Evolutionary conservation across 164 flowering plant genomes (phyloP).

Genomic region (Aristolochia californica): DNA sequence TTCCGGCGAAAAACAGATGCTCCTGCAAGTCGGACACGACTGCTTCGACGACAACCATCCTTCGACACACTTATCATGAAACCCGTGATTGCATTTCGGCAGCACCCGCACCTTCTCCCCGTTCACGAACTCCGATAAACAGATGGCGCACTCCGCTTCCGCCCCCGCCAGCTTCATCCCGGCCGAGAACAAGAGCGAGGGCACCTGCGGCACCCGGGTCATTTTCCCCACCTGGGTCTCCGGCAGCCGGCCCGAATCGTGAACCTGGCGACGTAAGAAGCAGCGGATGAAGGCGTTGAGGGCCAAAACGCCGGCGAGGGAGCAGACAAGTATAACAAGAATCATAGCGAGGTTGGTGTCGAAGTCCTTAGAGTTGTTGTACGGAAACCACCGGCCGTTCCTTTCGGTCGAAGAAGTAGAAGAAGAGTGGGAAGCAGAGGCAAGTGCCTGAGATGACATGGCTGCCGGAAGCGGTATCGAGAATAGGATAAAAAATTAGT

Average conservation of each 20-base stretch:
- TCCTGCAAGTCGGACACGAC: slow-evolving; percentile 52
- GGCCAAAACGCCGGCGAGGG: slow-evolving; percentile 29
- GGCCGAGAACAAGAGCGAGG: slow-evolving; percentile 20
- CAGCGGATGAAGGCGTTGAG: slow-evolving; percentile 36
- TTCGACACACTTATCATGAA: slow-evolving; percentile 36
- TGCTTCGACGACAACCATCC: slow-evolving; percentile 31
- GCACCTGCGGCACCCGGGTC: slow-evolving; percentile 9
- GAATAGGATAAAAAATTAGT: no score
- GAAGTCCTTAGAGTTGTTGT: slow-evolving; percentile 19
- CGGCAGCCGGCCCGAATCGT: neutral
- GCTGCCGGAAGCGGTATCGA: no score
- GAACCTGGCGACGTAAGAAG: slow-evolving; percentile 24
- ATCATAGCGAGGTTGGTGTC: slow-evolving; percentile 28
- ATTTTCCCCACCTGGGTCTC: neutral
- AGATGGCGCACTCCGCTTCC: slow-evolving; percentile 40
- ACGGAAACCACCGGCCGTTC: slow-evolving; percentile 23
- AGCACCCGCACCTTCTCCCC: slow-evolving; percentile 40
- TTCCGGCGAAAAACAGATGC: slow-evolving; percentile 7
- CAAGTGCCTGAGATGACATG: no score
- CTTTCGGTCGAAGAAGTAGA: no score
- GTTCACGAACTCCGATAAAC: slow-evolving; percentile 42
- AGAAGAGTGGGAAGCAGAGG: slow-evolving; percentile 9
- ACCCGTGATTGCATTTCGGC: slow-evolving; percentile 41
- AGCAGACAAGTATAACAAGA: slow-evolving; percentile 35
- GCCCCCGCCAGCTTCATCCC: slow-evolving; percentile 28